These are phyloP conservation scores for Drosera capensis DNA, from an alignment of 148 eudicot genomes.

Conservation along the genomic window DNA sequence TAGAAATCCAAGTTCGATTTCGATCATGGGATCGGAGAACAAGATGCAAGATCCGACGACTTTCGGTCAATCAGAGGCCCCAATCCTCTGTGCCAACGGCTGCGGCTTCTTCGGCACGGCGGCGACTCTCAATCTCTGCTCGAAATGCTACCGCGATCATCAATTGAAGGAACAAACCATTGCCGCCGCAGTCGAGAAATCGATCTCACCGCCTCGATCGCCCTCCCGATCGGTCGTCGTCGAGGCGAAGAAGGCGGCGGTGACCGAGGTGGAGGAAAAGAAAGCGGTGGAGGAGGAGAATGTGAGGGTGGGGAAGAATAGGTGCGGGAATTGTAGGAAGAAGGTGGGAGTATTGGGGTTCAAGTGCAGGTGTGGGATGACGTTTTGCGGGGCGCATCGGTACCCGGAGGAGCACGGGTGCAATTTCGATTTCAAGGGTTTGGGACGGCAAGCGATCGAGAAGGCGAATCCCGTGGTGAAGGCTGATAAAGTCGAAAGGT, in stretches of 20 bases:
- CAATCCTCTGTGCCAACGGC: slow-evolving; percentile 40
- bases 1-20: no score
- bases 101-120: slow-evolving; percentile 60
- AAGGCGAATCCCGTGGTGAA: slow-evolving; percentile 42
- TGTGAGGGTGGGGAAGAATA: slow-evolving; percentile 6
- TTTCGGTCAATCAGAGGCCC: slow-evolving; percentile 31
- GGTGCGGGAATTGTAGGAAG: slow-evolving; percentile 40
- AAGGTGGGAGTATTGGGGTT: slow-evolving; percentile 56
- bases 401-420: slow-evolving; percentile 47
- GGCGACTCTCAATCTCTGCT: slow-evolving; percentile 40
- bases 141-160: slow-evolving; percentile 34
- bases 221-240: slow-evolving; percentile 4
- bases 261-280: background rate
- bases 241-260: slow-evolving; percentile 1
- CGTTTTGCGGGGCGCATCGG: slow-evolving; percentile 47
- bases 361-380: slow-evolving; percentile 39
- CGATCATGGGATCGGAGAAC: slow-evolving; percentile 38
- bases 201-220: slow-evolving; percentile 1
- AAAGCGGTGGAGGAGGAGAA: background rate
- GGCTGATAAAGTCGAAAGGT: slow-evolving; percentile 41
- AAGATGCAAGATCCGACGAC: slow-evolving; percentile 28
- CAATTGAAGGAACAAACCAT: slow-evolving; percentile 24
- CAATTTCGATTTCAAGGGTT: slow-evolving; percentile 31
- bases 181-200: slow-evolving; percentile 19
- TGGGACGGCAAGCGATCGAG: slow-evolving; percentile 21